Conservation (phyloP, 2,329 filamentous ascomycete genomes). For the Chaetothyriales sp. region DNA sequence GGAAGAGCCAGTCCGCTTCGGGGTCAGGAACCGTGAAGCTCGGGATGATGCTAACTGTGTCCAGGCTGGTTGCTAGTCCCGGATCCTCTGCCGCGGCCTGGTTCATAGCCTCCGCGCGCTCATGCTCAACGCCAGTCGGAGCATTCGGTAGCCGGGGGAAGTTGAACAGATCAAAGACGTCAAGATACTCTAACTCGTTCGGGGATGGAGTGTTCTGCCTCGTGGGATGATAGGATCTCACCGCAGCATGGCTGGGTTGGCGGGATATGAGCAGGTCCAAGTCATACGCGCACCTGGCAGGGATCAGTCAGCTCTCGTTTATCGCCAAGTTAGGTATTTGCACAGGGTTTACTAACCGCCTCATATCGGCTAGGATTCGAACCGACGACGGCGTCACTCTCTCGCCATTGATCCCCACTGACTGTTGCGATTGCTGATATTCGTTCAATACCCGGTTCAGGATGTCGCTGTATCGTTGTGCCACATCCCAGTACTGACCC, state of each 20-base stretch:
- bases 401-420: slow-evolving; percentile 45
- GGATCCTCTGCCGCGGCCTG: slow-evolving; percentile 7
- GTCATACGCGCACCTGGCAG: slow-evolving; percentile 33
- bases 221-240: slow-evolving; percentile 26
- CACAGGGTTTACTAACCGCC: slow-evolving; percentile 56
- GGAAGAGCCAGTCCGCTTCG: slow-evolving; percentile 30
- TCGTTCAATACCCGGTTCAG: slow-evolving; percentile 75
- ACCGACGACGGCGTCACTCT: slow-evolving; percentile 68
- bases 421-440: slow-evolving; percentile 60
- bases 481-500: slow-evolving; percentile 74
- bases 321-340: not conserved
- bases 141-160: slow-evolving; percentile 53
- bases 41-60: slow-evolving; percentile 29
- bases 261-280: slow-evolving; percentile 77
- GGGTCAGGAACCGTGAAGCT: slow-evolving; percentile 33
- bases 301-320: slow-evolving; percentile 5
- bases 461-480: slow-evolving; percentile 63
- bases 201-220: slow-evolving; percentile 55
- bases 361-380: slow-evolving; percentile 80
- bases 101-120: slow-evolving; percentile 3
- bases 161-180: slow-evolving; percentile 93
- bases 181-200: slow-evolving; percentile 77
- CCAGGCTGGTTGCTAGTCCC: slow-evolving; percentile 13
- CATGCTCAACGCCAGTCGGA: slow-evolving; percentile 13
- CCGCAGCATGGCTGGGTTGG: slow-evolving; percentile 40